Percentiles rank a stretch among this genome's conserved stretches.
Evolutionary conservation across 768 basidiomycete species (phyloP).

Genomic region (Agrocybe chaxingu): DNA sequence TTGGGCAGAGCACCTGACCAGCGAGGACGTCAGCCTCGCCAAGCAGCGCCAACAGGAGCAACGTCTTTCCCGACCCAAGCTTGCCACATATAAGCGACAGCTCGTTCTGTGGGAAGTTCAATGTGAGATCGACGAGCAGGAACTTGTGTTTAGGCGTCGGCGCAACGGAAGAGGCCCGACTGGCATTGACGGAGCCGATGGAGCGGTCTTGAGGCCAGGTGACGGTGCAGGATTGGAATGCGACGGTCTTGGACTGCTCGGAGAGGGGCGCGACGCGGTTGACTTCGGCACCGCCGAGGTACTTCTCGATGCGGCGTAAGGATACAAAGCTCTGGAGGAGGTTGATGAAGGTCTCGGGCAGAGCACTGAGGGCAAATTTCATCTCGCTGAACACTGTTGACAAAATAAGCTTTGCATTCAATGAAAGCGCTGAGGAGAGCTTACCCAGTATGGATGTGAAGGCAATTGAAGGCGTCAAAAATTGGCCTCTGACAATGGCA

Average conservation of each 20-base stretch:
- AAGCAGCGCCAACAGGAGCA: constrained; percentile 71
- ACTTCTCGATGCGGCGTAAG: constrained; percentile 87
- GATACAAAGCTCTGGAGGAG: constrained; percentile 82
- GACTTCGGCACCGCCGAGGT: constrained; percentile 75
- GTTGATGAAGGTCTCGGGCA: constrained; percentile 91
- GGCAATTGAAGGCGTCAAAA: constrained; percentile 79
- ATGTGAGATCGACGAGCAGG: constrained; percentile 69
- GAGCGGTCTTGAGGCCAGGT: constrained; percentile 85
- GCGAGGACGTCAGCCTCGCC: constrained; percentile 85
- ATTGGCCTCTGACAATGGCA: constrained; percentile 64
- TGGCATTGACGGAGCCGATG: constrained; percentile 21
- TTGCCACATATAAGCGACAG: constrained; percentile 87
- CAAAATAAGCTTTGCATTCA: background rate
- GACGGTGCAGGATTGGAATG: constrained; percentile 81
- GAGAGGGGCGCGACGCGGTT: constrained; percentile 53
- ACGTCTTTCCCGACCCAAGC: constrained; percentile 85
- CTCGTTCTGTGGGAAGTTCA: constrained; percentile 77
- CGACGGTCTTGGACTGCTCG: constrained; percentile 49
- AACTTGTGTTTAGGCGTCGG: constrained; percentile 81
- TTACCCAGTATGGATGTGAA: constrained; percentile 45
- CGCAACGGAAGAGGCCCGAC: constrained; percentile 49
- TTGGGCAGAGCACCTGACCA: constrained; percentile 79
- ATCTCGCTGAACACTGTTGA: constrained; percentile 77
- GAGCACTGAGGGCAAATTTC: constrained; percentile 82
- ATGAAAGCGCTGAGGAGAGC: background rate